Evolutionary conservation across 1,139 yeast species (phyloP).

Genomic region (Zygosaccharomyces pseudobailii): DNA sequence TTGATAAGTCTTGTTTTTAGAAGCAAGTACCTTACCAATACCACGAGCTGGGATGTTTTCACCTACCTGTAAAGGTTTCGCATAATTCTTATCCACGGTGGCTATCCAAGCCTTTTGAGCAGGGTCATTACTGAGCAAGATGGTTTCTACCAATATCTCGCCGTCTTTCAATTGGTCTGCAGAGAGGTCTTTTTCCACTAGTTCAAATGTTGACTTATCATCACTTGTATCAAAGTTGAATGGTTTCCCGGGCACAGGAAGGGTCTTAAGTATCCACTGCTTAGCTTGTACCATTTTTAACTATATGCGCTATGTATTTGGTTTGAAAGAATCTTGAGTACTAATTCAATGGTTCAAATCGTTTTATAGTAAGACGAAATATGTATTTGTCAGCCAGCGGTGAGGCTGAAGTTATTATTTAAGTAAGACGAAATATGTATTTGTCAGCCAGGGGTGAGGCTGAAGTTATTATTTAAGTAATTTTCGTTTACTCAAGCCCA

Average conservation of each 20-base stretch:
- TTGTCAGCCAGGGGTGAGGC: background rate
- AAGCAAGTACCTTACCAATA: conserved; percentile 45
- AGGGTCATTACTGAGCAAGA: conserved; percentile 61
- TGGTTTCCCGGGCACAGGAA: conserved; percentile 25
- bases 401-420: too few relatives aligned
- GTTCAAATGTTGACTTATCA: conserved; percentile 38
- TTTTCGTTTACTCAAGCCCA: conserved; percentile 57
- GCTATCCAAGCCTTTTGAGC: conserved; percentile 61
- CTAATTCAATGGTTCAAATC: background rate
- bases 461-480: too few relatives aligned
- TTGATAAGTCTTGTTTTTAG: conserved; percentile 38
- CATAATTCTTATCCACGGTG: conserved; percentile 43
- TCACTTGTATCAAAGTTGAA: conserved; percentile 33
- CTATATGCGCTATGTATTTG: too few relatives aligned
- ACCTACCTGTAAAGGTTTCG: conserved; percentile 45
- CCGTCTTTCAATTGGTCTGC: conserved; percentile 38
- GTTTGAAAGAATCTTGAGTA: background rate
- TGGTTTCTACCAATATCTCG: conserved; percentile 44
- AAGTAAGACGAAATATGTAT: background rate
- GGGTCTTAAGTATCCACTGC: conserved; percentile 32
- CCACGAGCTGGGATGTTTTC: conserved; percentile 49
- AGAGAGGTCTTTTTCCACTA: conserved; percentile 28
- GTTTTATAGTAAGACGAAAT: background rate
- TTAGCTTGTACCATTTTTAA: conserved; percentile 28
- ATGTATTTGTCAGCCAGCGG: background rate